phyloP scores from a whole-genome alignment of 2,329 filamentous ascomycete genomes.

The Phaeomoniella chlamydospora region DNA sequence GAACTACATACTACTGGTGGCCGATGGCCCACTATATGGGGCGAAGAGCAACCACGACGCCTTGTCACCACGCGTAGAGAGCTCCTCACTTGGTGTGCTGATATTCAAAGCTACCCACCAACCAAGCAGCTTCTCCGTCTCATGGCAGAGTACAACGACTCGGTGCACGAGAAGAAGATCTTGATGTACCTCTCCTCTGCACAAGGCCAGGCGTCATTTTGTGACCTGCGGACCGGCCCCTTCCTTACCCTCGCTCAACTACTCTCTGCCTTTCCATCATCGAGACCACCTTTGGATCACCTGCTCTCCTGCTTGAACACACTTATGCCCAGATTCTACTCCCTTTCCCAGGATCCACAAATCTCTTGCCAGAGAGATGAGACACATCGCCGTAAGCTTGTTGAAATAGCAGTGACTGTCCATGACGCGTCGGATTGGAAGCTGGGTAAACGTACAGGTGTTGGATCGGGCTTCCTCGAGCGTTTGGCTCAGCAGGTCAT shows the following conservation, averaged over 20 bases:
- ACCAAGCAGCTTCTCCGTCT: constrained; percentile 77
- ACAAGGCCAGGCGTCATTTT: constrained; percentile 85
- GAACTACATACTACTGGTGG: constrained; percentile 65
- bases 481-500: constrained; percentile 63
- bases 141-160: constrained; percentile 69
- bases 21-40: constrained; percentile 97
- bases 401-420: constrained; percentile 94
- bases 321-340: constrained; percentile 97
- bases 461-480: constrained; percentile 89
- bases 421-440: constrained; percentile 77
- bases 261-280: constrained; percentile 79
- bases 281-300: constrained; percentile 71
- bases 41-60: constrained; percentile 70
- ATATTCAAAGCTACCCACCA: constrained; percentile 83
- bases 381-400: constrained; percentile 51
- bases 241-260: constrained; percentile 77
- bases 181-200: constrained; percentile 73
- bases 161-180: constrained; percentile 75
- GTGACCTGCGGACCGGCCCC: constrained; percentile 80
- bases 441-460: constrained; percentile 57
- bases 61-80: constrained; percentile 83
- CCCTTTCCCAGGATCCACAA: constrained; percentile 88
- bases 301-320: constrained; percentile 69
- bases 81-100: constrained; percentile 88
- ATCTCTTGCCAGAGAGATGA: constrained; percentile 57